A percentile compares a stretch with the other conserved stretches of the same genome.
Conservation (phyloP, 306 rosid species). For the Quercus robur region DNA sequence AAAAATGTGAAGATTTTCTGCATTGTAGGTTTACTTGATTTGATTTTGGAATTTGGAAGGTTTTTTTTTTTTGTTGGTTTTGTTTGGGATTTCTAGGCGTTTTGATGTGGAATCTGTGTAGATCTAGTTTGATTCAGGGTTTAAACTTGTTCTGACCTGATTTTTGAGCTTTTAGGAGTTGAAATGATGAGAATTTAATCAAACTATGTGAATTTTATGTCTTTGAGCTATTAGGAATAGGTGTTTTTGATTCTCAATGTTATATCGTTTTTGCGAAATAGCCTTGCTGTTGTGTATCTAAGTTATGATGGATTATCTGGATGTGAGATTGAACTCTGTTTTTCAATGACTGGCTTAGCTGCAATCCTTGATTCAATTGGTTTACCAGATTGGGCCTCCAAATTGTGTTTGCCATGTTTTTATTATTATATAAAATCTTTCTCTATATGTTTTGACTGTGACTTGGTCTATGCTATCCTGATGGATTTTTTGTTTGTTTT, state of each 20-base stretch:
- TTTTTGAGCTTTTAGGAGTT: neutral
- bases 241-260: neutral
- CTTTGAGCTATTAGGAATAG: neutral
- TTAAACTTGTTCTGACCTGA: neutral
- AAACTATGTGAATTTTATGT: neutral
- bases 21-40: slow-evolving; percentile 1
- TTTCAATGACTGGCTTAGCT: neutral
- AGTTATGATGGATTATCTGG: neutral
- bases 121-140: slow-evolving; percentile 17
- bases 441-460: neutral
- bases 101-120: neutral
- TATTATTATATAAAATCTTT: neutral
- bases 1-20: neutral
- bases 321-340: neutral
- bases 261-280: neutral
- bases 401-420: neutral
- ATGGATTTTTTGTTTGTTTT: neutral
- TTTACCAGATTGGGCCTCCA: slow-evolving; percentile 9
- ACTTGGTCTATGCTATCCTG: neutral
- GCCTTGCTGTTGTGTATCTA: too few species aligned
- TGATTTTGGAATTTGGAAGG: neutral
- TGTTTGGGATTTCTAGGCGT: neutral
- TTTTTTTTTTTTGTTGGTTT: neutral
- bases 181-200: neutral
- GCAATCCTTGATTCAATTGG: neutral